phyloP scores from a whole-genome alignment of 2,329 filamentous ascomycete genomes.

The Daldinia eschscholtzii region DNA sequence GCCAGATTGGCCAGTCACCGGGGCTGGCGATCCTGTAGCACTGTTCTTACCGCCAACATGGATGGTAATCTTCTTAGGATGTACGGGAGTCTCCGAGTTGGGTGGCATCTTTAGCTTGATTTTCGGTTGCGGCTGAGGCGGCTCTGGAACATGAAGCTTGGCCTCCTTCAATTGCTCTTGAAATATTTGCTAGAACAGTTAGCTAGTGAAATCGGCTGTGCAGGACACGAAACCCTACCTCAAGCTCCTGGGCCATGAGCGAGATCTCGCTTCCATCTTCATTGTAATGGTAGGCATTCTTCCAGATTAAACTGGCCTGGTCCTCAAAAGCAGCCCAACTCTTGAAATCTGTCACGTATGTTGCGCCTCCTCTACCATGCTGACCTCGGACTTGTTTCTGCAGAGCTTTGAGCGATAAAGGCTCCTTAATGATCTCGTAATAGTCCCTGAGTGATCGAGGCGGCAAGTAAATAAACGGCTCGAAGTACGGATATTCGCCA shows the following conservation, averaged over 20 bases:
- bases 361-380: slow-evolving; percentile 74
- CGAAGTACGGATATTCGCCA: slow-evolving; percentile 76
- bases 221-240: slow-evolving; percentile 65
- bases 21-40: slow-evolving; percentile 66
- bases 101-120: slow-evolving; percentile 82
- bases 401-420: slow-evolving; percentile 81
- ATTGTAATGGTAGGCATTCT: slow-evolving; percentile 89
- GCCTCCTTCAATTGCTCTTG: slow-evolving; percentile 76
- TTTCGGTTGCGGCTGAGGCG: slow-evolving; percentile 76
- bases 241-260: slow-evolving; percentile 79
- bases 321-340: slow-evolving; percentile 86
- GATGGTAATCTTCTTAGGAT: slow-evolving; percentile 76
- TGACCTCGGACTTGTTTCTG: slow-evolving; percentile 82
- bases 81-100: slow-evolving; percentile 58
- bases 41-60: slow-evolving; percentile 73
- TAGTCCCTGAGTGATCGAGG: slow-evolving; percentile 84
- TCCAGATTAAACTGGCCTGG: slow-evolving; percentile 84
- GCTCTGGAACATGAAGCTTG: slow-evolving; percentile 78
- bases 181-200: slow-evolving; percentile 71
- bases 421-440: slow-evolving; percentile 84
- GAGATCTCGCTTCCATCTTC: slow-evolving; percentile 91
- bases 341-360: slow-evolving; percentile 77
- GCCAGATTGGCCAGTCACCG: slow-evolving; percentile 53
- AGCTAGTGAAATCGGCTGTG: slow-evolving; percentile 33
- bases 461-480: slow-evolving; percentile 83